These are phyloP conservation scores for Fraxinus floribunda DNA, from an alignment of 305 asterid species.

Conservation along the genomic window DNA sequence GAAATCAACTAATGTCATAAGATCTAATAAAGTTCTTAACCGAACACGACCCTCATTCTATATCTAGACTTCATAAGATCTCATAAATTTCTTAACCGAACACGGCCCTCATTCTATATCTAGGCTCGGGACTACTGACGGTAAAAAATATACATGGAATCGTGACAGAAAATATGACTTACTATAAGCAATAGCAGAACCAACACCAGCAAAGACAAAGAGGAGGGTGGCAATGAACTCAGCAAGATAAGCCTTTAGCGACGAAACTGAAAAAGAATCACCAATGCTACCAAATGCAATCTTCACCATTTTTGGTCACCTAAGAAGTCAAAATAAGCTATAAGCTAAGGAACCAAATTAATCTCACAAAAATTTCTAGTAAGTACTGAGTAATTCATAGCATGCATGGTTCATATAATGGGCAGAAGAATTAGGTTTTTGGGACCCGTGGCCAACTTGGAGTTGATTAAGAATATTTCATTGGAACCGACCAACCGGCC, in stretches of 20 bases:
- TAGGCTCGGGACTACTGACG: neutral
- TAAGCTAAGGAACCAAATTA: neutral
- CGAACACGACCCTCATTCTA: neutral
- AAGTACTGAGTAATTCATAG: constrained; percentile 11
- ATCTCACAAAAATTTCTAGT: neutral
- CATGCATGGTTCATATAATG: constrained; percentile 25
- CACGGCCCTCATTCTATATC: too few relatives aligned
- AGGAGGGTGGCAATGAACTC: constrained; percentile 74
- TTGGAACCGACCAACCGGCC: constrained; percentile 64
- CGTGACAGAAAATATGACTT: constrained; percentile 9
- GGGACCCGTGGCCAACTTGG: constrained; percentile 43
- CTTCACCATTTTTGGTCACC: constrained; percentile 52
- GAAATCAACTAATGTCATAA: neutral
- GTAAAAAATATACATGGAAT: neutral
- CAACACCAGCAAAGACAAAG: constrained; percentile 76
- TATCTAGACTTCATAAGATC: too few relatives aligned
- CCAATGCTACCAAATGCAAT: constrained; percentile 60
- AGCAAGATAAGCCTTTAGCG: constrained; percentile 54
- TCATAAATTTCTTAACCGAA: too few relatives aligned
- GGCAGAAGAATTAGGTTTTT: constrained; percentile 7
- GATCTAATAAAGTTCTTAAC: neutral
- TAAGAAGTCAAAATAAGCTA: neutral
- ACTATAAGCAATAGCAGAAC: constrained; percentile 73
- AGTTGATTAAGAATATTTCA: constrained; percentile 24
- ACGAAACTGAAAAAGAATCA: constrained; percentile 50